These are phyloP conservation scores for Eimeria acervulina DNA, from an alignment of 169 alveolate genomes.

Conservation along the genomic window DNA sequence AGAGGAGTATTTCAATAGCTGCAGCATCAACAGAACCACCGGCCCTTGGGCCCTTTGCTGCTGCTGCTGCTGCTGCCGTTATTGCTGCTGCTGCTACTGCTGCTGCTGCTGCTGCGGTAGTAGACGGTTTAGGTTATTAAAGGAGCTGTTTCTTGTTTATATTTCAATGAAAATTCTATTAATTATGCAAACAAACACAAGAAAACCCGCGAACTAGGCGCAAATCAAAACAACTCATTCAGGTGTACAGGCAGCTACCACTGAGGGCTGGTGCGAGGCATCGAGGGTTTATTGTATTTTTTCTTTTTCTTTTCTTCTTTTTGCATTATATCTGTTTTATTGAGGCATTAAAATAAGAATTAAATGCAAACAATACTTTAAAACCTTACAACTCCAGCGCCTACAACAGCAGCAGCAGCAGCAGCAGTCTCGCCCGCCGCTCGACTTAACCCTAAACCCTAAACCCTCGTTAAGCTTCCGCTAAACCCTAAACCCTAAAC, in stretches of 20 bases:
- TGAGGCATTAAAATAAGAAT: not conserved
- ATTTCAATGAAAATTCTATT: not conserved
- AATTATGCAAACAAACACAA: not conserved
- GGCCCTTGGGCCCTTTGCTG: no score
- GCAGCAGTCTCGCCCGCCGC: not conserved
- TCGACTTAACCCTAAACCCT: not conserved
- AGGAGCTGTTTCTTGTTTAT: no score
- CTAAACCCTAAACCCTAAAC: constrained; percentile 49
- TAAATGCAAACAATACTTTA: not conserved
- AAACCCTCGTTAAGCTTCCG: no score
- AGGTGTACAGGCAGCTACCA: not conserved
- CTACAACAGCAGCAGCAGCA: not conserved
- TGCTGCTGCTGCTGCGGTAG: no score
- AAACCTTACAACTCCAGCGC: not conserved
- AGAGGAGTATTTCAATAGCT: no score
- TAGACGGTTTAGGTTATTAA: no score
- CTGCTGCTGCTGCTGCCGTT: no score
- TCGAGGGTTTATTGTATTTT: not conserved
- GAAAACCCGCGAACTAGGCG: not conserved
- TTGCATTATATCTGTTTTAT: no score
- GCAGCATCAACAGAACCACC: no score
- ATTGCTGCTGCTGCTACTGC: no score
- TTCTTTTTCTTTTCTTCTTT: not conserved
- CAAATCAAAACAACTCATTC: not conserved
- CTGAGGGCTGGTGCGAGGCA: not conserved